These are phyloP conservation scores for Hypocrella siamensis DNA, from an alignment of 2,329 filamentous ascomycete genomes.

Conservation along the genomic window DNA sequence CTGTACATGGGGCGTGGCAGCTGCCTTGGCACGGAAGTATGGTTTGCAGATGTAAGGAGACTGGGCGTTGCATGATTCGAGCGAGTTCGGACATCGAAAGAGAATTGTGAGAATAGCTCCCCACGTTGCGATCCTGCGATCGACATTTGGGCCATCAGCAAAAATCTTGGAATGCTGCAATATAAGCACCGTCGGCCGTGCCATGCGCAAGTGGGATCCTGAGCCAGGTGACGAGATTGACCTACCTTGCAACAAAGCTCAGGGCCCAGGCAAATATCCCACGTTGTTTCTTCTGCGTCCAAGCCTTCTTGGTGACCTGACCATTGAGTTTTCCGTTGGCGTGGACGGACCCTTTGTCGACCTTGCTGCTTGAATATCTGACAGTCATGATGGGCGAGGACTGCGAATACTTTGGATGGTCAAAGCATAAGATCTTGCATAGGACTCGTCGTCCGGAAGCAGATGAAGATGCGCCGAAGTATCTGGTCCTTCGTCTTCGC, in stretches of 20 bases:
- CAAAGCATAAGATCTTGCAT: too few relatives aligned
- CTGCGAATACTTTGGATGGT: too few relatives aligned
- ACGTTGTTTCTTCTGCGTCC: constrained; percentile 8
- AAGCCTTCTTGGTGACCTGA: constrained; percentile 8
- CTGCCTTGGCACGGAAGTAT: constrained; percentile 52
- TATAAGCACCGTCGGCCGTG: too few relatives aligned
- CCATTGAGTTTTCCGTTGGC: constrained; percentile 16
- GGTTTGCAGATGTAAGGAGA: constrained; percentile 71
- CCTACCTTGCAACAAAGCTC: constrained; percentile 39
- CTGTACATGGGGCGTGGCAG: constrained; percentile 56
- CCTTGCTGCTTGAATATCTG: constrained; percentile 5
- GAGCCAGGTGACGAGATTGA: background rate
- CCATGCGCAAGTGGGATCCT: background rate
- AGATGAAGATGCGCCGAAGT: too few relatives aligned
- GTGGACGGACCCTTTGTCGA: constrained; percentile 24
- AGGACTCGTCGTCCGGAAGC: too few relatives aligned
- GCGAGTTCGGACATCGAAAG: constrained; percentile 64
- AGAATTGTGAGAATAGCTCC: constrained; percentile 67
- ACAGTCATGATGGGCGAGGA: constrained; percentile 18
- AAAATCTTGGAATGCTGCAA: too few relatives aligned
- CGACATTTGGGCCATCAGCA: too few relatives aligned
- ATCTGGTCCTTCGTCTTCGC: too few relatives aligned
- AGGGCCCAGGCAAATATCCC: constrained; percentile 23
- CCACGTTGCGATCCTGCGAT: constrained; percentile 73
- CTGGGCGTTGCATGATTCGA: constrained; percentile 49